phyloP scores from a whole-genome alignment of 1,284 basidiomycete genomes.

The Boletellus deceptivus region DNA sequence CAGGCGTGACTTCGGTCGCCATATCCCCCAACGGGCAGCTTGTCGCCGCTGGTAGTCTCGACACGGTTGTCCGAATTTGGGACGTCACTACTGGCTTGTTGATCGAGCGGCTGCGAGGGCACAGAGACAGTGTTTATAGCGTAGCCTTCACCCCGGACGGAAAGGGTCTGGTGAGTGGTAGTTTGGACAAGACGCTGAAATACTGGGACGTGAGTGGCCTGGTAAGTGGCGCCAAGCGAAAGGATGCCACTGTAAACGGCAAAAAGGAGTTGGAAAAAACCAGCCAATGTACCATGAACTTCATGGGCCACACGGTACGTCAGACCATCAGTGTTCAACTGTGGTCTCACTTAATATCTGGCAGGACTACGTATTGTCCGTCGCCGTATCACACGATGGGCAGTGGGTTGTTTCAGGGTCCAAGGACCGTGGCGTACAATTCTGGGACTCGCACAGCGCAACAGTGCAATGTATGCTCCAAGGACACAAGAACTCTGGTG shows the following conservation, averaged over 20 bases:
- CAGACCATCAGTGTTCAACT: not conserved
- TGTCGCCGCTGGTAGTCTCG: slow-evolving; percentile 82
- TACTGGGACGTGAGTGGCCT: slow-evolving; percentile 78
- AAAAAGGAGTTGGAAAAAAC: slow-evolving; percentile 35
- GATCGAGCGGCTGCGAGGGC: slow-evolving; percentile 75
- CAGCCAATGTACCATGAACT: slow-evolving; percentile 69
- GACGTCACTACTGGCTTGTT: slow-evolving; percentile 72
- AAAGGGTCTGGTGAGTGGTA: slow-evolving; percentile 75
- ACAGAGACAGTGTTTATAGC: slow-evolving; percentile 83
- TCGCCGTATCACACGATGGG: slow-evolving; percentile 81
- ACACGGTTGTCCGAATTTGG: slow-evolving; percentile 87
- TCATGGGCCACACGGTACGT: slow-evolving; percentile 81
- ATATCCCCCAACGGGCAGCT: slow-evolving; percentile 80
- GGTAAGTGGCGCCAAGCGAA: slow-evolving; percentile 37
- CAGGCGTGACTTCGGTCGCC: slow-evolving; percentile 77
- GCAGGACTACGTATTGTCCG: slow-evolving; percentile 76
- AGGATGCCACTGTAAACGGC: slow-evolving; percentile 40
- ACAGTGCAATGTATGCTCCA: slow-evolving; percentile 83
- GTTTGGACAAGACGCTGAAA: slow-evolving; percentile 85
- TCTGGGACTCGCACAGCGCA: slow-evolving; percentile 80
- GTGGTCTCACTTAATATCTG: slow-evolving; percentile 4
- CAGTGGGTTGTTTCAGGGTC: slow-evolving; percentile 89
- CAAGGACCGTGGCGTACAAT: slow-evolving; percentile 86
- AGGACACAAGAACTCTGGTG: slow-evolving; percentile 86
- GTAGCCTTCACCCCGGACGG: slow-evolving; percentile 90